Evolutionary conservation across 257 asterid species (phyloP), one percentile per base, ranked within the genome.

Genomic region (Ajuga chamaepitys): DNA sequence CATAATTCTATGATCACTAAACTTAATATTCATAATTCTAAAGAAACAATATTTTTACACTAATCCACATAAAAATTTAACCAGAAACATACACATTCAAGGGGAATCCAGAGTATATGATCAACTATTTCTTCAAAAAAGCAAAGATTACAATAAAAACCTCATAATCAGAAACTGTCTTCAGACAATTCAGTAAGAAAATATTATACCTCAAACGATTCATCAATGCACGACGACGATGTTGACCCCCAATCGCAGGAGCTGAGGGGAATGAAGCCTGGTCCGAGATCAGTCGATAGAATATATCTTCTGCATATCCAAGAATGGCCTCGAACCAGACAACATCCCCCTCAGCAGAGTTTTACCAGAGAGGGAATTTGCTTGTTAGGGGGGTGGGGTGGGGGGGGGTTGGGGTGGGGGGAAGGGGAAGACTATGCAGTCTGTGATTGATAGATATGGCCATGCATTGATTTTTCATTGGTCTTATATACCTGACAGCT

Each of bases 241-340:
- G n/a, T n/a, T n/a, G n/a, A n/a, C n/a, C n/a, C n/a, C n/a, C n/a
- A n/a, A n/a, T n/a, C n/a, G n/a, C n/a, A n/a, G n/a, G n/a, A n/a
- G 80, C 58, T 74, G 75, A 68, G 82, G 85, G 85, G 88, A 83
- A 83, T 83, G 86, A 83, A 86, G 95, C 95, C 91, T 84, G 91
- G 95, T 87, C 95, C 89, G 95, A 79, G 71, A 74, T 79, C 89
- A 78, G 74, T 80, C 80, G 21, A 64, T 7, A 41, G 25, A 44
- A 3, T n/a, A n/a, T n/a, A n/a, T n/a, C n/a, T n/a, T 26, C 0
- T 7, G 3, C 11, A 3, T 45, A 44, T 18, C 44, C 10, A 14
- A 45, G 70, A 76, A 61, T 45, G 82, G 73, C 68, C 70, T 82
- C 81, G 79, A 78, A 76, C 84, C 84, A 78, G 81, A 71, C 84